Evolutionary conservation across 805 yeast species (phyloP).

Genomic region (Candida nonsorbophila): DNA sequence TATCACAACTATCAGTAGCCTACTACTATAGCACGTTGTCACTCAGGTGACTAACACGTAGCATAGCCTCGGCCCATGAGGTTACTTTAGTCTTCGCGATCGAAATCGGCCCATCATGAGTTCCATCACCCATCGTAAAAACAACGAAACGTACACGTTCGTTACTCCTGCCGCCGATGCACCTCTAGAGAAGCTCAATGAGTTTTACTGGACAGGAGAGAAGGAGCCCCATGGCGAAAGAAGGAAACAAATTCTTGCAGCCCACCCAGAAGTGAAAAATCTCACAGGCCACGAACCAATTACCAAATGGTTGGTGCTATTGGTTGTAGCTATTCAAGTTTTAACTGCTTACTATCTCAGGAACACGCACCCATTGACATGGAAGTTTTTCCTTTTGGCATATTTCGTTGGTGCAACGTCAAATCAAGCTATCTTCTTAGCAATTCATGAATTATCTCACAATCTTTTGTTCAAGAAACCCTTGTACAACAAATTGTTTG

Average conservation of each 20-base stretch:
- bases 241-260: conserved; percentile 65
- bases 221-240: conserved; percentile 77
- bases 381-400: conserved; percentile 56
- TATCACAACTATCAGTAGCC: no score
- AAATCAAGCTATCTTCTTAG: conserved; percentile 77
- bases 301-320: conserved; percentile 69
- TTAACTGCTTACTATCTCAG: conserved; percentile 57
- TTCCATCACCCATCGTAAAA: conserved; percentile 19
- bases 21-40: no score
- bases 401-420: conserved; percentile 83
- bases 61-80: no score
- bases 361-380: conserved; percentile 45
- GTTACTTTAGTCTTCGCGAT: no score
- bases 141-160: conserved; percentile 24
- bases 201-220: conserved; percentile 80
- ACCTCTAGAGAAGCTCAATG: conserved; percentile 41
- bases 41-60: no score
- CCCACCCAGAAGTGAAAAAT: conserved; percentile 74
- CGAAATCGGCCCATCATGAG: no score
- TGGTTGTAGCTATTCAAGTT: conserved; percentile 68
- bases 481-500: conserved; percentile 66
- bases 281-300: conserved; percentile 82
- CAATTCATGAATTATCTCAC: conserved; percentile 85
- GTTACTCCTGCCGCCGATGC: conserved; percentile 37
- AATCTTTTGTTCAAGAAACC: conserved; percentile 81